A percentile compares a stretch with the other conserved stretches of the same genome.
These are phyloP conservation scores for Beta corolliflora DNA, from an alignment of 179 eudicot genomes.

Conservation along the genomic window DNA sequence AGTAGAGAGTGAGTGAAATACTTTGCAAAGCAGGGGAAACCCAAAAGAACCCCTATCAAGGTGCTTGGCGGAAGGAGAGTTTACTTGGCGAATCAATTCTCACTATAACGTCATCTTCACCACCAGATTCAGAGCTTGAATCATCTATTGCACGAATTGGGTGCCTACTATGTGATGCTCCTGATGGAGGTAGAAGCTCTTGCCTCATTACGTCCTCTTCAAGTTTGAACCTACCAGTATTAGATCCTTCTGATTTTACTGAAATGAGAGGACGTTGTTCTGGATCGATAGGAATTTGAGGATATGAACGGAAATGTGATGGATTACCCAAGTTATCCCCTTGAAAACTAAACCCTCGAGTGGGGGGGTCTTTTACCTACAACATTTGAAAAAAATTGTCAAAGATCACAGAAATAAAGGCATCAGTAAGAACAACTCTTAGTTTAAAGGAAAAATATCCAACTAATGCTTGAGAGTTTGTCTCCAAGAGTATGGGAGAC, in stretches of 20 bases:
- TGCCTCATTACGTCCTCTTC: conserved; percentile 23
- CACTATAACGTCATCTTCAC: conserved; percentile 70
- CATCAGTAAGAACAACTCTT: not conserved
- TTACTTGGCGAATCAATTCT: conserved; percentile 82
- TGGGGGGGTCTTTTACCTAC: conserved; percentile 38
- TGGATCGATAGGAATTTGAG: conserved; percentile 40
- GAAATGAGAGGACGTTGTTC: conserved; percentile 45
- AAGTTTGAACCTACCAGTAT: conserved; percentile 39
- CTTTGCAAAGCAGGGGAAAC: not conserved
- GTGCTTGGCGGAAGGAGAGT: conserved; percentile 58
- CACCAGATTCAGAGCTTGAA: conserved; percentile 77
- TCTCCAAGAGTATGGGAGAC: too few relatives aligned
- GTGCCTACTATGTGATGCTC: conserved; percentile 13
- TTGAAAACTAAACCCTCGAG: conserved; percentile 29
- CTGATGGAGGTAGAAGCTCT: conserved; percentile 19
- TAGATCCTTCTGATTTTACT: conserved; percentile 75
- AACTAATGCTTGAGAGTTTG: not conserved
- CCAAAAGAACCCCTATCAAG: conserved; percentile 24
- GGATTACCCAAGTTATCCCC: conserved; percentile 25
- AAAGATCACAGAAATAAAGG: not conserved
- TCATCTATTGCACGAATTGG: conserved; percentile 34
- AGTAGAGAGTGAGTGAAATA: too few relatives aligned
- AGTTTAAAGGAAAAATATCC: not conserved
- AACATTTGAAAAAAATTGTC: conserved; percentile 4
- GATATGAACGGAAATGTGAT: conserved; percentile 68